Base-by-base conservation (phyloP, 495 filamentous ascomycete genomes). In the Lasiosphaeris hirsuta region DNA sequence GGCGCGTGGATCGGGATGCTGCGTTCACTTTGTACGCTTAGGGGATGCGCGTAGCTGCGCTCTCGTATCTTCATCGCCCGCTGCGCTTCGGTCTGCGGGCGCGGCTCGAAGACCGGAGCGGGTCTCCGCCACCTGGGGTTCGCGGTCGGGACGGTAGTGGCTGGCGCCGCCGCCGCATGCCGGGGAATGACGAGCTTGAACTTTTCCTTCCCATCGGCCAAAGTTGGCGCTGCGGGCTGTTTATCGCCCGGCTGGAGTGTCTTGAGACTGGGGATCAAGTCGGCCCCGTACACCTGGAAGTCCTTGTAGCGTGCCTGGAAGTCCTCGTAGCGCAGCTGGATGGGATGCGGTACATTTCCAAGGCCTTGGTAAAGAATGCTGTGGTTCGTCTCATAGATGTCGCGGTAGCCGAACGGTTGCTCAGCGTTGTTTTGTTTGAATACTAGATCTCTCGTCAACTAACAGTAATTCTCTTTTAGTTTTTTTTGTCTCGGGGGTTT, bases 1-100 rank as follows among this genome's bases (percentile, higher is more conserved):
- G 74, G 64, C 8, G 60, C 69, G 9, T 72, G 58, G 40, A 72
- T 60, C 1, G 72, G 69, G 17, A 75, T 62, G 19, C 14, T 35
- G 37, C 44, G 15, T 10, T 56, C 23, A 30, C 42, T 47, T 17
- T 60, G 53, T 15, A 70, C 59, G 37, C 56, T 52, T 1, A 65
- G 60, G 36, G 62, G 62, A 42, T 65, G 44, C 14, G 56, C 45
- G 40, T 62, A 69, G 60, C 59, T 59, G 46, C 40, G 46, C 45
- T 56, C 55, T 23, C 67, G 62, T 33, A 62, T 33, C 2, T 10
- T 34, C 17, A 40, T 39, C 17, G 40, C 58, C 19, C 35, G 55
- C 15, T 57, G 56, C 8, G 59, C 23, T 14, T 44, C 41, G 14
- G 46, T 50, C 19, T 17, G 11, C n/a, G 17, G 34, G 4, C 14